Base-by-base conservation (phyloP, 2,329 filamentous ascomycete species). In the Fragosphaeria purpurea region DNA sequence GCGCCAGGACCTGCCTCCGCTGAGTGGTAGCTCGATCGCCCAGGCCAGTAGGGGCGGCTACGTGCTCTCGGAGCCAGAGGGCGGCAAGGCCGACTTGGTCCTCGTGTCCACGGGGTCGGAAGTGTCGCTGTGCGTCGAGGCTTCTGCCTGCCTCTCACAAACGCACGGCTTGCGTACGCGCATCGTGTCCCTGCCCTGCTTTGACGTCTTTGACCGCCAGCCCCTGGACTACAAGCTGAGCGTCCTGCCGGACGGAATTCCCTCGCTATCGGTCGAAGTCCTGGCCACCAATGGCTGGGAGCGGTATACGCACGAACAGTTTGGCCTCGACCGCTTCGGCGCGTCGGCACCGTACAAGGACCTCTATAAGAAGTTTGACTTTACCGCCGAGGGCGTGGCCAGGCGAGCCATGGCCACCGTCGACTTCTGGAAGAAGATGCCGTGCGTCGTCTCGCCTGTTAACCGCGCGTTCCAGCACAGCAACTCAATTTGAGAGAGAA, bases 221-320 rank as follows among this genome's bases (percentile, higher is more conserved):
- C 63, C 77, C 69, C 95, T 95, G 84, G 88, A 90, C 58, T 98
- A 98, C 83, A 83, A 83, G 68, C 84, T 97, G 60, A 85, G 83
- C 59, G 86, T 95, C 60, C 82, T 98, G 56, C 91, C 91, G 63
- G 90, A 96, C 67, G 89, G 89, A 59, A 91, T 95, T 66, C 91
- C 93, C 60, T 81, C 88, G 55, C 70, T 98, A 70, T 93, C 86
- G 50, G 86, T 98, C 60, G 91, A 98, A 78, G 89, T 88, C 68
- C 93, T 95, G 86, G 85, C 80, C 70, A 97, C 91, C 60, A 83
- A 96, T 73, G 91, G 91, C 61, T 97, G 91, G 91, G 90, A 96
- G 80, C 86, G 90, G 71, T 97, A 97, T 76, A 87, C 88, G 55
- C 91, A 97, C 74, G 91, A 97, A 82, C 91, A 97, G 76, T 98